Evolutionary conservation across 805 yeast species (phyloP).

Genomic region (Lipomyces starkeyi): DNA sequence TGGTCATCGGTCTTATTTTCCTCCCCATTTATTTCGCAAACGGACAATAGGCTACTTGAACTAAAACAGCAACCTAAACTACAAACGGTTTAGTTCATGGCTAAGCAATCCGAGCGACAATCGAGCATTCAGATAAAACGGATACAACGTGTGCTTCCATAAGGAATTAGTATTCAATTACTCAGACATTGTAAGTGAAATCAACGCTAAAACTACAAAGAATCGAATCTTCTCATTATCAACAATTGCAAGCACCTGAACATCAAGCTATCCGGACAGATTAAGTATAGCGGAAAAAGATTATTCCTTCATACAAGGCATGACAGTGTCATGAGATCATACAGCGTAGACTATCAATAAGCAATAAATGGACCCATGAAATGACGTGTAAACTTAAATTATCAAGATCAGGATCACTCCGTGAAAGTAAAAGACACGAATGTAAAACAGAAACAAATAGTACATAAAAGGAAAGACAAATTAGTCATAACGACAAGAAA

Average conservation of each 20-base stretch:
- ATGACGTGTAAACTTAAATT: neutral
- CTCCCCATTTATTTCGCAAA: neutral
- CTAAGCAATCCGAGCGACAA: too few relatives aligned
- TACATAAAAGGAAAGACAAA: neutral
- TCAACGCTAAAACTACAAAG: neutral
- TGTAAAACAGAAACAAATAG: neutral
- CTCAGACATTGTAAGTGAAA: too few relatives aligned
- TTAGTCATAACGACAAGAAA: neutral
- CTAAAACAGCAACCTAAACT: too few relatives aligned
- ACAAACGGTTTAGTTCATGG: too few relatives aligned
- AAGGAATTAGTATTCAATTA: too few relatives aligned
- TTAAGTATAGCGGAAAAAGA: too few relatives aligned
- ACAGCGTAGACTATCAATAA: neutral
- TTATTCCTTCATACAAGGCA: neutral
- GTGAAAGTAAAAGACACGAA: neutral
- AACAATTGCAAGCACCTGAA: neutral
- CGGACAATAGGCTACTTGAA: too few relatives aligned
- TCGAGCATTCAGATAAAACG: neutral
- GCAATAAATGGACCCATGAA: neutral
- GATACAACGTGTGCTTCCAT: too few relatives aligned
- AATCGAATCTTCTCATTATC: neutral
- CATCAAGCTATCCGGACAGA: neutral
- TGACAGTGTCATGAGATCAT: neutral
- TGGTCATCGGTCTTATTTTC: conserved; percentile 23
- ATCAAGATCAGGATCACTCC: neutral